A percentile compares a stretch with the other conserved stretches of the same genome.
phyloP scores from a whole-genome alignment of 2,329 filamentous ascomycete species.

The Malbranchea zuffiana region DNA sequence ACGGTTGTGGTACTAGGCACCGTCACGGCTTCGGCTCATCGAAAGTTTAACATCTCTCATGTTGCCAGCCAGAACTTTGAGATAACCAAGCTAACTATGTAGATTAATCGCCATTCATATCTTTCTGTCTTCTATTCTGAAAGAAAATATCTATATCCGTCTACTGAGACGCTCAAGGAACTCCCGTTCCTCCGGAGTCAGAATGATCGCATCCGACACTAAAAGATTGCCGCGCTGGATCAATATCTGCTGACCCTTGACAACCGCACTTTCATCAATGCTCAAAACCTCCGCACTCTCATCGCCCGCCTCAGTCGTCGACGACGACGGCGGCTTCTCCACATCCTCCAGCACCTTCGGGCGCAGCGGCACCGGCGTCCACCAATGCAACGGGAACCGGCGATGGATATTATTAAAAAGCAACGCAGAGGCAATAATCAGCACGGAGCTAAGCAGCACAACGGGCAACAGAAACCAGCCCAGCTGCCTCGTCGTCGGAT shows the following conservation, averaged over 20 bases:
- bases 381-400: slow-evolving; percentile 61
- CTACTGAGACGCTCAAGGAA: slow-evolving; percentile 26
- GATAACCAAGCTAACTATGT: not conserved
- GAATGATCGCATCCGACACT: slow-evolving; percentile 25
- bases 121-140: slow-evolving; percentile 8
- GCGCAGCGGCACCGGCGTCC: slow-evolving; percentile 27
- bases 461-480: slow-evolving; percentile 61
- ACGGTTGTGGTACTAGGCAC: no score
- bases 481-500: slow-evolving; percentile 42
- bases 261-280: not conserved
- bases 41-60: not conserved
- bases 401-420: slow-evolving; percentile 60
- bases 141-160: slow-evolving; percentile 19
- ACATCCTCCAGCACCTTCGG: slow-evolving; percentile 17
- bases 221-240: slow-evolving; percentile 23
- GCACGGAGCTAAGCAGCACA: slow-evolving; percentile 46
- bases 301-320: slow-evolving; percentile 15
- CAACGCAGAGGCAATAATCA: slow-evolving; percentile 55
- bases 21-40: not conserved
- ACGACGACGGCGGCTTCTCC: slow-evolving; percentile 12
- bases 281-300: not conserved
- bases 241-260: slow-evolving; percentile 11
- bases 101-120: slow-evolving; percentile 8
- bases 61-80: no score
- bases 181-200: slow-evolving; percentile 25